Percentiles rank a stretch among this genome's conserved stretches.
These are phyloP conservation scores for Hymenoscyphus scutula DNA, from an alignment of 2,329 filamentous ascomycete species.

Conservation along the genomic window DNA sequence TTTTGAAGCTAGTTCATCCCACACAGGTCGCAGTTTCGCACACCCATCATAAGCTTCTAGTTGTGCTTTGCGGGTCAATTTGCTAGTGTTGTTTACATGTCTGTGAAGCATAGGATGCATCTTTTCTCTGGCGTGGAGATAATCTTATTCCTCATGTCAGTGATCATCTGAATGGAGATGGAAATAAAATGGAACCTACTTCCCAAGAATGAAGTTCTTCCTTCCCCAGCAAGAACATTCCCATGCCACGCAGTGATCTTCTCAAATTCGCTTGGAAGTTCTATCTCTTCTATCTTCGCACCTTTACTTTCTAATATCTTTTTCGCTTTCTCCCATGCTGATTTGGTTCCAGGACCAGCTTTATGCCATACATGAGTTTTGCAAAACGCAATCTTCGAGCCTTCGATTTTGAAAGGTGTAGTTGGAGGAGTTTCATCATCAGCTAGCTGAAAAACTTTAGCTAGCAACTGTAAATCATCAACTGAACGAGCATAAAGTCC, in stretches of 20 bases:
- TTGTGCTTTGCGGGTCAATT: conserved; percentile 46
- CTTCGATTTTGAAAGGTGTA: conserved; percentile 40
- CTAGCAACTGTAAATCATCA: conserved; percentile 56
- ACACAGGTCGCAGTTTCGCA: conserved; percentile 50
- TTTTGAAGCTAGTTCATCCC: conserved; percentile 49
- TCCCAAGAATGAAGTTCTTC: conserved; percentile 48
- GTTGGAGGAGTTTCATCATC: conserved; percentile 45
- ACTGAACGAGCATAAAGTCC: conserved; percentile 59
- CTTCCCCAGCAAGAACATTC: conserved; percentile 51
- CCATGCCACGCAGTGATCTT: conserved; percentile 51
- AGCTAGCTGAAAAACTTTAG: conserved; percentile 50
- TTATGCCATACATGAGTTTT: conserved; percentile 53
- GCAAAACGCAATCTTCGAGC: conserved; percentile 52
- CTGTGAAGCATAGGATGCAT: conserved; percentile 45
- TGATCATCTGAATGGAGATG: not conserved
- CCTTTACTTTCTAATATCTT: conserved; percentile 45
- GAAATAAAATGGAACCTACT: conserved; percentile 28
- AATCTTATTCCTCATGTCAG: conserved; percentile 42
- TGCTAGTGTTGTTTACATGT: conserved; percentile 50
- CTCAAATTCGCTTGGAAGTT: conserved; percentile 49
- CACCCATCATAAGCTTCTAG: conserved; percentile 55
- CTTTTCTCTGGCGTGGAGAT: conserved; percentile 46
- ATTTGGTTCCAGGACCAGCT: conserved; percentile 44
- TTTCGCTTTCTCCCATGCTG: conserved; percentile 43
- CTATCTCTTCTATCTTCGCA: conserved; percentile 55